Evolutionary conservation across 139 green algal genomes (phyloP).

Genomic region (Picochlorum sp.): DNA sequence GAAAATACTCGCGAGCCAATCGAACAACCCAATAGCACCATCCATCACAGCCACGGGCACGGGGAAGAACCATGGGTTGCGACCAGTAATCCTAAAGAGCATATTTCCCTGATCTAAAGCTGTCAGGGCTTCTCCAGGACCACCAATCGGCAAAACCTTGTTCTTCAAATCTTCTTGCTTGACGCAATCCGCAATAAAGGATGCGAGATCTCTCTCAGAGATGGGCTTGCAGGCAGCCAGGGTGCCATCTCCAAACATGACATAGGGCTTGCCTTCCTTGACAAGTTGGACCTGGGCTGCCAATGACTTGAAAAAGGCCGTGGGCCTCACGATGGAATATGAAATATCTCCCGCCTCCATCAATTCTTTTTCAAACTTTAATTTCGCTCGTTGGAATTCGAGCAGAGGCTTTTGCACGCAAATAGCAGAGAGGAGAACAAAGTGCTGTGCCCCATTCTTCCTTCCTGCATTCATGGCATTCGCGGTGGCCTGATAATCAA

Average conservation of each 20-base stretch:
- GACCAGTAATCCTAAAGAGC: constrained; percentile 80
- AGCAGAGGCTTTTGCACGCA: constrained; percentile 98
- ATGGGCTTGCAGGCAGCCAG: constrained; percentile 98
- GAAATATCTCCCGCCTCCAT: constrained; percentile 62
- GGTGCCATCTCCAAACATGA: constrained; percentile 98
- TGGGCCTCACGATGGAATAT: constrained; percentile 94
- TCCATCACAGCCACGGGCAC: constrained; percentile 95
- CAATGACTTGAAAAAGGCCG: constrained; percentile 98
- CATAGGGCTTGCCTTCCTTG: constrained; percentile 91
- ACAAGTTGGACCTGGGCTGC: constrained; percentile 85
- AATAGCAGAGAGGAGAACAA: constrained; percentile 95
- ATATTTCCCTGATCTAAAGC: constrained; percentile 86
- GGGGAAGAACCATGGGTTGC: constrained; percentile 75
- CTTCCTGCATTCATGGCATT: constrained; percentile 78
- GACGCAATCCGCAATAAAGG: constrained; percentile 89
- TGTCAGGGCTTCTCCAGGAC: constrained; percentile 78
- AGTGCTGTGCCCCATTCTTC: constrained; percentile 64
- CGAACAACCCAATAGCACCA: constrained; percentile 84
- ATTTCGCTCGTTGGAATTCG: constrained; percentile 97
- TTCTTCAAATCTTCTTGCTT: constrained; percentile 41
- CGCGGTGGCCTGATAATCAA: constrained; percentile 96
- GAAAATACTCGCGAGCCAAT: constrained; percentile 77
- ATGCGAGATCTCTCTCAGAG: constrained; percentile 86
- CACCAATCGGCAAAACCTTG: constrained; percentile 90
- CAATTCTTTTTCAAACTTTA: constrained; percentile 79